A percentile compares a stretch with the other conserved stretches of the same genome.
Conservation (phyloP, 768 basidiomycete species). For the Hygrophorus pudorinus region DNA sequence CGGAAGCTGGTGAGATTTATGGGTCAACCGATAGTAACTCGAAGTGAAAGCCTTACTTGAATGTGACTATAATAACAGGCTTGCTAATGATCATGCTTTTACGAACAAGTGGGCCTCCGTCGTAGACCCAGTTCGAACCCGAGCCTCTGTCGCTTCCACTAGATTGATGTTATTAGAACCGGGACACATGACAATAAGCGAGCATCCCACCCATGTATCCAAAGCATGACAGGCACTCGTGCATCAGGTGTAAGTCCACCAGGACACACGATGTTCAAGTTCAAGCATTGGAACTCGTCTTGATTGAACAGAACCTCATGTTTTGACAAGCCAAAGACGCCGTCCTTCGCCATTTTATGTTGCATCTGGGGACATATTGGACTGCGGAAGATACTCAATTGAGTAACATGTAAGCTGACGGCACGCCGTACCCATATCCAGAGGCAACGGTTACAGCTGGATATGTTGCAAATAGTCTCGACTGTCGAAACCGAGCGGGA, state of each 20-base stretch:
- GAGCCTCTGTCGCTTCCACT: slow-evolving; percentile 68
- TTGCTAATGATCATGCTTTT: slow-evolving; percentile 52
- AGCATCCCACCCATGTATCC: slow-evolving; percentile 69
- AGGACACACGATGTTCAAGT: slow-evolving; percentile 73
- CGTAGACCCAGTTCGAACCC: slow-evolving; percentile 71
- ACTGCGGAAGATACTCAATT: slow-evolving; percentile 23
- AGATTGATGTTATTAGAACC: slow-evolving; percentile 8
- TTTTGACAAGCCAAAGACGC: slow-evolving; percentile 48
- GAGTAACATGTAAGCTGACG: slow-evolving; percentile 2
- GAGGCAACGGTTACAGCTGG: slow-evolving; percentile 52
- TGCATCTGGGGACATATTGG: slow-evolving; percentile 67
- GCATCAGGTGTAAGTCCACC: slow-evolving; percentile 42
- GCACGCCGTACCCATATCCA: slow-evolving; percentile 46
- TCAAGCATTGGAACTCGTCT: slow-evolving; percentile 73
- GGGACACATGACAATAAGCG: slow-evolving; percentile 1
- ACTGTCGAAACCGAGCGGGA: slow-evolving; percentile 70
- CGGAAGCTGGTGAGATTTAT: slow-evolving; percentile 45
- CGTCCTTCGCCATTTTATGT: slow-evolving; percentile 41
- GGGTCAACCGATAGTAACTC: not conserved
- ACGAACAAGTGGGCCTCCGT: slow-evolving; percentile 61
- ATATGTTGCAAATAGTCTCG: slow-evolving; percentile 48
- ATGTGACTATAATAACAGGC: slow-evolving; percentile 61
- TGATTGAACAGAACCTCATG: slow-evolving; percentile 45
- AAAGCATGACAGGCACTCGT: slow-evolving; percentile 67
- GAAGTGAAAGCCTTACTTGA: slow-evolving; percentile 47